Conservation (phyloP, 1,284 basidiomycete genomes). For the Ustilago loliicola region DNA sequence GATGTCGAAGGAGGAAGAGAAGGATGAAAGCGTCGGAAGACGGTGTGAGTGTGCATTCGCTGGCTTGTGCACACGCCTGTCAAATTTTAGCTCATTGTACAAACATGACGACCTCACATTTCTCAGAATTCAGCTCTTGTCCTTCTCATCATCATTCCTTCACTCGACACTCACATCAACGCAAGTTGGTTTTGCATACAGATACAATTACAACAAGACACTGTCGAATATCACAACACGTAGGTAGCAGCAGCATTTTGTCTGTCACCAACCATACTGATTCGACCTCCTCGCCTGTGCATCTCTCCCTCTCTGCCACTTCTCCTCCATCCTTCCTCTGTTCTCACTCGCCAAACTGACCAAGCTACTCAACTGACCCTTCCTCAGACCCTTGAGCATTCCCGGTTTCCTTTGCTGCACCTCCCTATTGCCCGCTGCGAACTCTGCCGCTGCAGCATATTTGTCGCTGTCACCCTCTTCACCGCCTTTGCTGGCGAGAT, state of each 20-base stretch:
- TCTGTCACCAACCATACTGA: constrained; percentile 34
- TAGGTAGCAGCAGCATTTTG: too few species aligned
- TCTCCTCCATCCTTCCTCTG: constrained; percentile 56
- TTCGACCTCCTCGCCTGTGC: constrained; percentile 26
- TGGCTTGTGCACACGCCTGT: constrained; percentile 34
- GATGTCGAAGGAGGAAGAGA: neutral
- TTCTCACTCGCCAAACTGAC: constrained; percentile 62
- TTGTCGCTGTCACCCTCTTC: constrained; percentile 34
- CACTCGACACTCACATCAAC: neutral
- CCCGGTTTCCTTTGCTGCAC: constrained; percentile 47
- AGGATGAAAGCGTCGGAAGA: constrained; percentile 4
- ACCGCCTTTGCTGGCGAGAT: neutral
- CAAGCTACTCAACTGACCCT: constrained; percentile 65
- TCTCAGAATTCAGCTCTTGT: neutral
- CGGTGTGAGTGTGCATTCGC: constrained; percentile 5
- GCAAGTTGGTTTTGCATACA: neutral
- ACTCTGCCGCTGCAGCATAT: constrained; percentile 43
- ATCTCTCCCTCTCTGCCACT: constrained; percentile 51
- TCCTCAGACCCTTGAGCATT: constrained; percentile 48
- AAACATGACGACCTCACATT: neutral
- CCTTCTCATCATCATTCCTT: neutral
- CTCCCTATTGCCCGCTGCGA: constrained; percentile 36
- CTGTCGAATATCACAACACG: neutral
- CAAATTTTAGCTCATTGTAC: neutral
- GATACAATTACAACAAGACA: constrained; percentile 1